phyloP scores from a whole-genome alignment of 257 asterid species.

The Capsicum chinense region DNA sequence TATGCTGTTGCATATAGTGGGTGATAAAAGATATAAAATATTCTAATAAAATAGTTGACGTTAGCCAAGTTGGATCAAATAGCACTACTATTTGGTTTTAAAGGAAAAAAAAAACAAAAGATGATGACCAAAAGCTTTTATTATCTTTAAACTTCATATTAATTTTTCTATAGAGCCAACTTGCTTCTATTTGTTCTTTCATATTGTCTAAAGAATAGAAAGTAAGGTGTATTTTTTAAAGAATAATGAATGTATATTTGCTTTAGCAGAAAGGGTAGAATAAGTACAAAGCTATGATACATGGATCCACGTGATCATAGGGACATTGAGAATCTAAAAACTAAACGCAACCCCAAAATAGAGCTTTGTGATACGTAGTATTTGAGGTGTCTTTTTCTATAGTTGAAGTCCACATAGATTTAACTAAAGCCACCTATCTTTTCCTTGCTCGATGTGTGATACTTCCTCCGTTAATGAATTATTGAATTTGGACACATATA shows the following conservation, averaged over 20 bases:
- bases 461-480: too few species aligned
- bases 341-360: neutral
- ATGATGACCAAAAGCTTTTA: neutral
- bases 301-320: conserved; percentile 28
- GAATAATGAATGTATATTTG: too few species aligned
- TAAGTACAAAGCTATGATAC: neutral
- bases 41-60: too few species aligned
- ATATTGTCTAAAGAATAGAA: neutral
- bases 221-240: neutral
- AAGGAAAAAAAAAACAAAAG: neutral
- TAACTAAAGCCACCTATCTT: neutral
- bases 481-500: too few species aligned
- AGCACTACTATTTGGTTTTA: neutral
- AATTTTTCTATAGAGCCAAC: neutral
- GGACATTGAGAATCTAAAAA: conserved; percentile 27
- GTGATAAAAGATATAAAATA: too few species aligned
- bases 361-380: neutral
- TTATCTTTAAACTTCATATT: neutral
- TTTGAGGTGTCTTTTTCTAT: conserved; percentile 19
- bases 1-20: too few species aligned
- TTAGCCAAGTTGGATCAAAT: too few species aligned
- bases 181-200: neutral
- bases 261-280: neutral
- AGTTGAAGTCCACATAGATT: neutral
- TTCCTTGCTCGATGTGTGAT: neutral